These are phyloP conservation scores for Xylaria scruposa DNA, from an alignment of 495 filamentous ascomycete genomes.

Conservation along the genomic window DNA sequence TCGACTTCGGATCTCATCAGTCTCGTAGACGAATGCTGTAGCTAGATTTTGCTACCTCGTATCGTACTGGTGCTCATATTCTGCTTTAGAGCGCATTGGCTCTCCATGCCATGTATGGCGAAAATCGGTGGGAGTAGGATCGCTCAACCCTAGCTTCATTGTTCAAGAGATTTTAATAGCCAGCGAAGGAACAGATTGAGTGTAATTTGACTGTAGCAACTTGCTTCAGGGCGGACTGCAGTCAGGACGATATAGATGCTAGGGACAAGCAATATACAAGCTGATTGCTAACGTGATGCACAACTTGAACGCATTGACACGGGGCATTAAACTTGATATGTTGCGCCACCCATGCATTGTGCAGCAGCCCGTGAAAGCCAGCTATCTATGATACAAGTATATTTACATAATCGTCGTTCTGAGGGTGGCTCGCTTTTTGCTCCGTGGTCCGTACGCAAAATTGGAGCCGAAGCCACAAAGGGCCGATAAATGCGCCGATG, in stretches of 20 bases:
- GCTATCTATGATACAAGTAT: constrained; percentile 26
- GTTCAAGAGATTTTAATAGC: not conserved
- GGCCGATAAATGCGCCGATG: not conserved
- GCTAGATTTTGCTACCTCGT: not conserved
- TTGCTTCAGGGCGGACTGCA: not conserved
- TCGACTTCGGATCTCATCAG: not conserved
- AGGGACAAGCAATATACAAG: constrained; percentile 9
- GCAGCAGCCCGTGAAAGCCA: not conserved
- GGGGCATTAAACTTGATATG: constrained; percentile 4
- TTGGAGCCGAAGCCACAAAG: not conserved
- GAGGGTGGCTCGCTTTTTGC: not conserved
- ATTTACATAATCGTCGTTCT: constrained; percentile 20
- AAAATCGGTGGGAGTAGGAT: not conserved
- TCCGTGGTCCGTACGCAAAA: not conserved
- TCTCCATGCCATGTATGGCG: not conserved
- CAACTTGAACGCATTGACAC: not conserved
- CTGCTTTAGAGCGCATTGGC: not conserved
- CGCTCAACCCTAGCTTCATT: not conserved
- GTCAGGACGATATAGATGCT: not conserved
- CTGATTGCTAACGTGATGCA: constrained; percentile 15
- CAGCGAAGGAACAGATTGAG: not conserved
- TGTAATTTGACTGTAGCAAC: not conserved
- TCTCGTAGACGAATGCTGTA: not conserved
- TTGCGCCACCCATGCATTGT: constrained; percentile 4
- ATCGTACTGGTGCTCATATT: not conserved